Evolutionary conservation across 306 rosid genomes (phyloP).

Genomic region (Sechiopsis laciniata): DNA sequence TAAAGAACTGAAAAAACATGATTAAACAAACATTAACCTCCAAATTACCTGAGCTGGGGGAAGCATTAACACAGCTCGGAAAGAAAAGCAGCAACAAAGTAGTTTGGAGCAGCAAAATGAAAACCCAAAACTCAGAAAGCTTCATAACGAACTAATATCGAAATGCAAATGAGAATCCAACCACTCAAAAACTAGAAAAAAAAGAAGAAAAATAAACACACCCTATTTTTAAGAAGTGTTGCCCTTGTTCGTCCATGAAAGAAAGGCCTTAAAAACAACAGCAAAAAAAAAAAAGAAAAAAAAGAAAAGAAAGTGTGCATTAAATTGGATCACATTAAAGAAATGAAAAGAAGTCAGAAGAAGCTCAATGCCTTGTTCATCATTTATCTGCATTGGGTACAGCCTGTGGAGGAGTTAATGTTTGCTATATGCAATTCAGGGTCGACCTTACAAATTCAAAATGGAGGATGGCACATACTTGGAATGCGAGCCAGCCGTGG

Average conservation of each 20-base stretch:
- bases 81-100: constrained; percentile 6
- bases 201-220: not conserved
- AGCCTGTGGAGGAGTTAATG: constrained; percentile 24
- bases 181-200: not conserved
- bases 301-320: constrained; percentile 5
- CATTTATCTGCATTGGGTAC: constrained; percentile 15
- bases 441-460: constrained; percentile 25
- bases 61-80: not conserved
- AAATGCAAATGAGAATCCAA: not conserved
- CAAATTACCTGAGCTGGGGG: constrained; percentile 9
- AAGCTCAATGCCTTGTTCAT: not conserved
- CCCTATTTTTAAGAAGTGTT: not conserved
- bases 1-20: too few species aligned
- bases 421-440: constrained; percentile 16
- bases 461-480: constrained; percentile 22
- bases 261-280: not conserved
- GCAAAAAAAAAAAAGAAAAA: too few species aligned
- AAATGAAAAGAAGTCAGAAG: not conserved
- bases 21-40: too few species aligned
- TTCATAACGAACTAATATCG: constrained; percentile 41
- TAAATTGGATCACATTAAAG: not conserved
- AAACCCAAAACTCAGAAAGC: constrained; percentile 42
- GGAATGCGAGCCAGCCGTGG: constrained; percentile 40
- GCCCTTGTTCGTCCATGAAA: not conserved
- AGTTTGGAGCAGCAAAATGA: constrained; percentile 29